phyloP scores from a whole-genome alignment of 768 basidiomycete genomes.

The Termitomyces sp. region DNA sequence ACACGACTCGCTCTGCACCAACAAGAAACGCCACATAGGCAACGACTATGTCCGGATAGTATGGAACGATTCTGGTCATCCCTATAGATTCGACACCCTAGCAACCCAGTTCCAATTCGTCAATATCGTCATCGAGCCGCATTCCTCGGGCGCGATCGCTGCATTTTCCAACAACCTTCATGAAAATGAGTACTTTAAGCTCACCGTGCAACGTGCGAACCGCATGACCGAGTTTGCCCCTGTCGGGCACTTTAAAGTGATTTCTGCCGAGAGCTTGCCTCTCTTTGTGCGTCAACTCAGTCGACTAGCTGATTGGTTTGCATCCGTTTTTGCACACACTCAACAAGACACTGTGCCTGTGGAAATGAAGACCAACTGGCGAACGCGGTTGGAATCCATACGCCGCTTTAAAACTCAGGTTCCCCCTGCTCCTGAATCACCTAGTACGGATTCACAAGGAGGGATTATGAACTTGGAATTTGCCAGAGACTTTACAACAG shows the following conservation, averaged over 20 bases:
- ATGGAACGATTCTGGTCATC: conserved; percentile 94
- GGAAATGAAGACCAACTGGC: conserved; percentile 90
- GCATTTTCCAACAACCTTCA: conserved; percentile 81
- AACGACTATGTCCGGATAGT: conserved; percentile 96
- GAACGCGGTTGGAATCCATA: conserved; percentile 72
- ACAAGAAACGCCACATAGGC: conserved; percentile 95
- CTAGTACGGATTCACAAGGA: conserved; percentile 25
- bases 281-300: conserved; percentile 86
- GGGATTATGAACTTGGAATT: conserved; percentile 47
- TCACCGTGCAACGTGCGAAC: conserved; percentile 80
- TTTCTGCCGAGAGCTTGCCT: conserved; percentile 84
- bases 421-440: conserved; percentile 18
- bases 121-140: conserved; percentile 95
- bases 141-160: conserved; percentile 77
- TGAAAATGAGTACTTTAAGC: conserved; percentile 95
- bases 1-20: conserved; percentile 63
- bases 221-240: conserved; percentile 96
- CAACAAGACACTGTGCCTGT: conserved; percentile 61
- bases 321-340: conserved; percentile 75
- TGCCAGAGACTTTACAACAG: conserved; percentile 54
- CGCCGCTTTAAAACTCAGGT: conserved; percentile 55
- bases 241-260: conserved; percentile 89
- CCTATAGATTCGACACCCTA: conserved; percentile 89
- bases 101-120: conserved; percentile 93
- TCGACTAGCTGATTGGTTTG: conserved; percentile 86